A percentile compares a stretch with the other conserved stretches of the same genome.
Evolutionary conservation across 2,329 filamentous ascomycete genomes (phyloP).

Genomic region (Fusarium tupiense): DNA sequence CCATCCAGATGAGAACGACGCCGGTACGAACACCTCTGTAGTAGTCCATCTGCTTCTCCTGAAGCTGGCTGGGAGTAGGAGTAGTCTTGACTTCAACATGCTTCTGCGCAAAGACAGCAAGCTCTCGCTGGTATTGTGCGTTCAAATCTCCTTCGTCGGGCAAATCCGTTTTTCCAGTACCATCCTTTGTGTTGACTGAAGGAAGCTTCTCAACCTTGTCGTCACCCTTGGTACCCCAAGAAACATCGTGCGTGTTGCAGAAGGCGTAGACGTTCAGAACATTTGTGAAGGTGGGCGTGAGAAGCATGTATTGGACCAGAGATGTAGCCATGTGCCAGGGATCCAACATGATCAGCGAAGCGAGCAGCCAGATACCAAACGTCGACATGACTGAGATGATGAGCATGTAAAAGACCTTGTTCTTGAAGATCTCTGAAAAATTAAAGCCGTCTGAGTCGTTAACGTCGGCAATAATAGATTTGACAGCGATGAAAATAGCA

Average conservation of each 20-base stretch:
- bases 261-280: constrained; percentile 99
- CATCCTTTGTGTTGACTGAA: constrained; percentile 88
- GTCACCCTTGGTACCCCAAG: constrained; percentile 98
- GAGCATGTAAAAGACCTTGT: constrained; percentile 90
- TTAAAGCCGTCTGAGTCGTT: constrained; percentile 69
- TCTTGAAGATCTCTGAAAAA: constrained; percentile 79
- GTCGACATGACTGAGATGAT: constrained; percentile 93
- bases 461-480: constrained; percentile 80
- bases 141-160: constrained; percentile 96
- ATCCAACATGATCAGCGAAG: constrained; percentile 94
- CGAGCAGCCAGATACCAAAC: constrained; percentile 91
- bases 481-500: constrained; percentile 91
- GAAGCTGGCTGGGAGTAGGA: constrained; percentile 62
- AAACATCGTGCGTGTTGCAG: constrained; percentile 98
- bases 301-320: constrained; percentile 91
- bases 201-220: constrained; percentile 93
- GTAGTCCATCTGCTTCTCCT: constrained; percentile 95
- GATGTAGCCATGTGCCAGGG: constrained; percentile 99
- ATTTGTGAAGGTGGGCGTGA: constrained; percentile 97
- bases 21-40: constrained; percentile 95
- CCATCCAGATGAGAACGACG: constrained; percentile 95
- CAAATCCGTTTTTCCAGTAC: constrained; percentile 90
- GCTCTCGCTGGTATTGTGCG: constrained; percentile 89
- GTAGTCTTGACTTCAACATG: constrained; percentile 75
- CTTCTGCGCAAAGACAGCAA: constrained; percentile 78